Base-by-base conservation (phyloP, 345 rosid species). In the Turritis glabra region DNA sequence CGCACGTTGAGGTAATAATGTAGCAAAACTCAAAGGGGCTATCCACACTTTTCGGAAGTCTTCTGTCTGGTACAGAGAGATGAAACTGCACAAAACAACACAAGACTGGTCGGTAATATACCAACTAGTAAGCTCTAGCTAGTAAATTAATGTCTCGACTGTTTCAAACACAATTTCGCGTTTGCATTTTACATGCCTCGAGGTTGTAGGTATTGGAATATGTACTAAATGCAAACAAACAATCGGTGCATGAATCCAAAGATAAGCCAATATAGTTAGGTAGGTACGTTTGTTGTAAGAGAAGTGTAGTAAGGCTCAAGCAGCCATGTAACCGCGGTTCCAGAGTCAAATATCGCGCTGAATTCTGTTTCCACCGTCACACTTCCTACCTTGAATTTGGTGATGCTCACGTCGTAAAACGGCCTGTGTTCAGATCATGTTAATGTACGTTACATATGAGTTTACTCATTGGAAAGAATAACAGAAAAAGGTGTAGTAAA, bases 261-360 rank as follows among this genome's bases (percentile, higher is more conserved):
- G 17, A 68, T 15, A 53, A 32, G 23, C 17, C 19, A 53, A 25
- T 51, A 77, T 21, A 50, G 85, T 48, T 68, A 32, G 55, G 18
- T 69, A 79, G 81, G 79, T 82, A 95, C 98, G 21, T 72, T 81
- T 63, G 86, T 64, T 30, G 97, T 48, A 29, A 92, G 80, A 55
- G 80, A 64, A 5, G 89, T 76, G 80, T 92, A 95, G 75, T 90
- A 91, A 1, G 97, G 98, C 53, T 95, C 96, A 3, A 85, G 83
- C 73, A 95, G 83, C 79, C 89, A 92, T 37, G 99, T 87, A 72
- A 95, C 93, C 3, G 98, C 89, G 48, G 99, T 95, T 11, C 99
- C 99, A 1, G 98, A 80, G 81, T 95, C 99, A 58, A 95, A 92
- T 78, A 90, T 84, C 22, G 96, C 90, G 67, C 18, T 59, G 52